phyloP scores from a whole-genome alignment of 2,329 filamentous ascomycete species.

The Monosporascus sp. region DNA sequence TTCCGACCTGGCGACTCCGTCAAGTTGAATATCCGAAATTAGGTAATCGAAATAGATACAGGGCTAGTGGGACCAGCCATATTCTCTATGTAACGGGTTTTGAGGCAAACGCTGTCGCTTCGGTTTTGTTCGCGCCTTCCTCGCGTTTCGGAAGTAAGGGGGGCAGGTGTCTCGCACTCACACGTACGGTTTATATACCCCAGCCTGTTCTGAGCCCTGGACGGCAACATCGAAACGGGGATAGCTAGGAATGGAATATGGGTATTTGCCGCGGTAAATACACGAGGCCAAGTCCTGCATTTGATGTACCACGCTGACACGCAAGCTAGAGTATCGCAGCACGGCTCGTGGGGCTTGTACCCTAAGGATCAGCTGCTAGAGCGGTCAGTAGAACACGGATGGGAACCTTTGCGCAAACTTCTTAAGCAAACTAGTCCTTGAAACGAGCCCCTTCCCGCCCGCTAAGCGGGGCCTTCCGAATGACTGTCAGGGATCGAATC shows the following conservation, averaged over 20 bases:
- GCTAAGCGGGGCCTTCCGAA: too few relatives aligned
- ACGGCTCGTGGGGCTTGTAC: not conserved
- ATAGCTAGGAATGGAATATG: constrained; percentile 22
- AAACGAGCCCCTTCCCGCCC: not conserved
- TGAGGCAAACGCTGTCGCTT: too few relatives aligned
- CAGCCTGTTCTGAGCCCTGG: constrained; percentile 22
- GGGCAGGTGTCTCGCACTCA: constrained; percentile 11
- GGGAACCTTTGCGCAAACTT: constrained; percentile 1
- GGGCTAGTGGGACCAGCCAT: too few relatives aligned
- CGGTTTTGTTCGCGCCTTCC: too few relatives aligned
- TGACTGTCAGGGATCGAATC: too few relatives aligned
- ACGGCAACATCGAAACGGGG: constrained; percentile 22
- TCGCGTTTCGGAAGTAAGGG: too few relatives aligned
- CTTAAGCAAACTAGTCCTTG: constrained; percentile 5
- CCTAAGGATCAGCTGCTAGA: not conserved
- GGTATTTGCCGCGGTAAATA: constrained; percentile 19
- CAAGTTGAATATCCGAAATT: too few relatives aligned
- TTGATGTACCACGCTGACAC: not conserved
- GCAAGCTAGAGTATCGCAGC: not conserved
- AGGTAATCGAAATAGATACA: too few relatives aligned
- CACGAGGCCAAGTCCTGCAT: not conserved
- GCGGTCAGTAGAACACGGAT: not conserved
- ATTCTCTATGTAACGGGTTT: too few relatives aligned
- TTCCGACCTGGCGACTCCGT: too few relatives aligned
- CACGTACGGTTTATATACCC: constrained; percentile 25